Evolutionary conservation across 2,329 filamentous ascomycete species (phyloP), one percentile per base, ranked within the genome.

Genomic region (Colletotrichum chlorophyti): DNA sequence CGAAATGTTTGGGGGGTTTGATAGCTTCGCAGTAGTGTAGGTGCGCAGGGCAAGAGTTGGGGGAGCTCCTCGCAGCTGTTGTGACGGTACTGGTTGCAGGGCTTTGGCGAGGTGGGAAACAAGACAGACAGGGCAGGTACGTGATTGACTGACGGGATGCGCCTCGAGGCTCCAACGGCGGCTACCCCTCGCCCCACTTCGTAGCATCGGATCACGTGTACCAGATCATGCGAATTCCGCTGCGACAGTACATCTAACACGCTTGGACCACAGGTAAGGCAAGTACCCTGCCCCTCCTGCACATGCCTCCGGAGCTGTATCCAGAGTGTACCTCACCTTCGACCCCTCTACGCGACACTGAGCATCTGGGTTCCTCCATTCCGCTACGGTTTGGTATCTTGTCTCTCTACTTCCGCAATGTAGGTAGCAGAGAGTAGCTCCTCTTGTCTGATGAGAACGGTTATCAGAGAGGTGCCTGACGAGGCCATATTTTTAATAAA

Each of bases 251-350:
- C 57, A 49, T 55, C 14, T 10, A 8, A 7, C 4, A 17, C 38
- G 55, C 51, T 38, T 32, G 38, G 40, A 29, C 53, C 53, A 53
- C 23, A 11, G 12, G 27, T 40, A 15, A 23, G 15, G 29, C n/a
- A 60, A 52, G 58, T 60, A 41, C 17, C 23, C 32, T 42, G 53
- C 47, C 58, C 53, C 53, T 53, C 53, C 53, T 46, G 58, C 58
- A 60, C 53, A 59, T 60, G 53, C 58, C 59, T 58, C 37, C 34
- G 27, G 23, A 52, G 45, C 35, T 41, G 46, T 58, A 51, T 34
- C 26, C 32, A 23, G 43, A 7, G 12, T 29, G 57, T 57, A 58
- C 53, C 29, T 52, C 29, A 19, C 34, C 45, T 35, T 23, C 19
- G 23, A 50, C 57, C 51, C 57, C 38, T 57, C 54, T 37, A 45